Conservation (phyloP, 2,329 filamentous ascomycete genomes). For the Diplodia seriata region DNA sequence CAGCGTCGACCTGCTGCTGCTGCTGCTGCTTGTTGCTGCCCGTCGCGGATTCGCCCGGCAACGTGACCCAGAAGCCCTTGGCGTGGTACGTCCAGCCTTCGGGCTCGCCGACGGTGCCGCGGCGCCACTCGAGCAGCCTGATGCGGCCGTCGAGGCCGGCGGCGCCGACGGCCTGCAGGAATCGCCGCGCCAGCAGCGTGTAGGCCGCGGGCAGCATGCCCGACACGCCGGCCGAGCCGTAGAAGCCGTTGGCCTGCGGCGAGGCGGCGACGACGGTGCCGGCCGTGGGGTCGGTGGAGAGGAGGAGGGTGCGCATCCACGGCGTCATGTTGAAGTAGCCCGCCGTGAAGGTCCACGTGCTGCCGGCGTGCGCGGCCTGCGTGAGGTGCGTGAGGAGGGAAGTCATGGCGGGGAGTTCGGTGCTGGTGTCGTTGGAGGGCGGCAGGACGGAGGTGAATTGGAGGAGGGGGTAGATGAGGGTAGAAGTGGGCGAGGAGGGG, state of each 20-base stretch:
- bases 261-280: slow-evolving; percentile 92
- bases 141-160: slow-evolving; percentile 66
- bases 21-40: no score
- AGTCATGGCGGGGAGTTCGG: slow-evolving; percentile 83
- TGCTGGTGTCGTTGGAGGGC: slow-evolving; percentile 72
- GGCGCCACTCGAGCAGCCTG: slow-evolving; percentile 83
- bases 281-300: slow-evolving; percentile 70
- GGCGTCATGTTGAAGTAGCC: slow-evolving; percentile 98
- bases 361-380: slow-evolving; percentile 67
- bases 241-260: slow-evolving; percentile 95
- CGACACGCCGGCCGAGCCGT: slow-evolving; percentile 83
- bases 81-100: slow-evolving; percentile 98
- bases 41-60: slow-evolving; percentile 56
- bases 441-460: slow-evolving; percentile 86
- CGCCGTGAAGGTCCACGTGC: slow-evolving; percentile 94
- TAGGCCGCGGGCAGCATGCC: slow-evolving; percentile 92
- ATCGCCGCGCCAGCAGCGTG: slow-evolving; percentile 82
- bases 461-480: slow-evolving; percentile 82
- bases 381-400: slow-evolving; percentile 76
- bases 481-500: slow-evolving; percentile 59
- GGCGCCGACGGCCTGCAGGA: slow-evolving; percentile 69
- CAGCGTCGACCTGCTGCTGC: neutral
- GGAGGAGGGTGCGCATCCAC: slow-evolving; percentile 77
- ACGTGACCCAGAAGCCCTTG: slow-evolving; percentile 90
- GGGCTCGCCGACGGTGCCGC: slow-evolving; percentile 78